phyloP scores from a whole-genome alignment of 1,139 yeast species.

The Magnusiomyces ingens region DNA sequence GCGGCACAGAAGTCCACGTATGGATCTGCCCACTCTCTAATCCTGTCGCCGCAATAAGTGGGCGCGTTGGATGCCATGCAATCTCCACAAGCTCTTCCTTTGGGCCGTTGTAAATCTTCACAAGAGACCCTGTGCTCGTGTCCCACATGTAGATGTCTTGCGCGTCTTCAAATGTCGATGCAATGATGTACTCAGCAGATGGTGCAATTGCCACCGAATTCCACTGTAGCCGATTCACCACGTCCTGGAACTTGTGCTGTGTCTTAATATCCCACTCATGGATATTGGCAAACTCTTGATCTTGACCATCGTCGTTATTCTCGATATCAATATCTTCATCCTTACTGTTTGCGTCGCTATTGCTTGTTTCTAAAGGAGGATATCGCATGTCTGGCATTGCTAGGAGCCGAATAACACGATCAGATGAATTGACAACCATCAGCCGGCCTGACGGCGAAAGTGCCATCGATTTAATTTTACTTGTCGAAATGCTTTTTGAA shows the following conservation, averaged over 20 bases:
- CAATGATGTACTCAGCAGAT: conserved; percentile 77
- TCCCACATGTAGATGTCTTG: conserved; percentile 95
- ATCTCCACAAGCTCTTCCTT: conserved; percentile 75
- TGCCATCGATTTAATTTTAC: conserved; percentile 66
- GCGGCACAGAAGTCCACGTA: conserved; percentile 75
- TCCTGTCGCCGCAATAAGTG: conserved; percentile 82
- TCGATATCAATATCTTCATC: neutral
- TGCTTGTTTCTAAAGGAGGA: neutral
- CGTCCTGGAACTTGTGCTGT: conserved; percentile 84
- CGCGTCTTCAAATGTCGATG: conserved; percentile 79
- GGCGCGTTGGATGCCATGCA: conserved; percentile 67
- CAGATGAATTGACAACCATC: conserved; percentile 74
- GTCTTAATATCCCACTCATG: conserved; percentile 52
- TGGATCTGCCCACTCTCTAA: conserved; percentile 78
- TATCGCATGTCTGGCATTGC: conserved; percentile 43
- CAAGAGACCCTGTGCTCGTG: conserved; percentile 76
- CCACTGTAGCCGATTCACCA: conserved; percentile 86
- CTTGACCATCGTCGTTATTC: conserved; percentile 12
- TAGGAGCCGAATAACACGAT: conserved; percentile 70
- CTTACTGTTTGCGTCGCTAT: neutral
- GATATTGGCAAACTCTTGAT: neutral
- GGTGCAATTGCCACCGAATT: conserved; percentile 70
- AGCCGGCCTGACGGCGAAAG: conserved; percentile 62
- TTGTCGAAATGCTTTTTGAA: conserved; percentile 51
- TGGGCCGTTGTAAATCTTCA: conserved; percentile 89